Base-by-base conservation (phyloP, 345 rosid species). In the Syzygium jambos region DNA sequence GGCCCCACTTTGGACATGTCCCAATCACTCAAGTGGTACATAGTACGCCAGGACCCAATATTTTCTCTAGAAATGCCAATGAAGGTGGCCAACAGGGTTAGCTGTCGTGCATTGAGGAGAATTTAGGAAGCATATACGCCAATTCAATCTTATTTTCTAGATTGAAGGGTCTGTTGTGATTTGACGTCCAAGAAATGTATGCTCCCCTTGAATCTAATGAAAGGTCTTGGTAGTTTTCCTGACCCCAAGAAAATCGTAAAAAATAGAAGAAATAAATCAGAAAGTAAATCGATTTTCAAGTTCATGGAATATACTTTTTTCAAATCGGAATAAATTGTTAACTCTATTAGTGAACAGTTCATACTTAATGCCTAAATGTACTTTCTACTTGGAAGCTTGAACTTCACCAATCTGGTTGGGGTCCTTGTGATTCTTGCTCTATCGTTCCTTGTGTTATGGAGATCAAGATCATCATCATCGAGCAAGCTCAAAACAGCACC, bases 391-490 rank as follows among this genome's bases (percentile, higher is more conserved):
- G 80, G 46, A 73, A 34, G 46, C 78, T 17, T 68, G 46, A 68
- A 68, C 80, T 68, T 19, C 46, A 34, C 80, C 80, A 17, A 34
- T 34, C 5, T 68, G 80, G 23, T 34, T 41, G 80, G 46, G 80
- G 22, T 68, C 80, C 80, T 68, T 4, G 7, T 19, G 25, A 68
- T 68, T 68, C 80, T 68, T 34, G 25, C 46, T 68, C 80, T 68
- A 17, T 68, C 80, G 13, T 17, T 68, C 80, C 80, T 5, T 17
- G 46, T 68, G 46, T 19, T 34, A 34, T 68, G 84, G 65, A 53
- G 91, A 89, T 6, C 87, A 88, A 4, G 25, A 89, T 90, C 30
- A 88, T 68, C 90, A 57, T 90, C 30, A 89, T 30, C 43, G 16
- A 65, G 78, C 92, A 23, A 17, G 46, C 80, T 17, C 80, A 68